Evolutionary conservation across 2,329 filamentous ascomycete species (phyloP), one percentile per base, ranked within the genome.

Genomic region (Endoconidiophora polonica): DNA sequence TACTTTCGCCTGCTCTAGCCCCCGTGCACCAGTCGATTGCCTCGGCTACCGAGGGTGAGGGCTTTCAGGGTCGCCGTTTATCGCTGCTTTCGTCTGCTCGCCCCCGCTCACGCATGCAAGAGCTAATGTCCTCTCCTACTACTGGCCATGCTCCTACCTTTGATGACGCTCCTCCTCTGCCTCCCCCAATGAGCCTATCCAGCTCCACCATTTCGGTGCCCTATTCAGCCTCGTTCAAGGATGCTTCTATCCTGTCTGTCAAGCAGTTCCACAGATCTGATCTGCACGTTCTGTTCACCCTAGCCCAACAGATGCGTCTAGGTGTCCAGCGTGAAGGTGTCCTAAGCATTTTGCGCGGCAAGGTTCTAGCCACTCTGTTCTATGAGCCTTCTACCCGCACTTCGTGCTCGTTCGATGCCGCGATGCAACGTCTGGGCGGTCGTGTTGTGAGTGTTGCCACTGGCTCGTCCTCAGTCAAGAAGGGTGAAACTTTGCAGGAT

Each of bases 371-470:
- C 67, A 91, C 86, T 2, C 79, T 98, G 69, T 98, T 98, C 75
- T 98, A 88, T 66, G 91, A 98, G 72, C 91, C 91, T 2, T 96
- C 90, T 0, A 98, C 91, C 2, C 78, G 91, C 49, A 98, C 91
- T 4, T 95, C 90, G 10, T 79, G 85, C 37, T 98, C 91, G 3
- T 98, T 98, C 59, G 91, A 98, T 62, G 85, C 90, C 51, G 91
- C 91, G 40, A 98, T 98, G 91, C 93, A 98, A 72, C 83, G 93
- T 48, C 81, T 98, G 4, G 91, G 91, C 57, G 91, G 91, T 44
- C 77, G 86, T 45, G 90, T 83, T 2, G 75, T 98, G 49, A 73
- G 81, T 48, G 81, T 96, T 60, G 73, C 86, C 39, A 93, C 90
- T 2, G 76, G 80, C 4, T 78, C 85, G 58, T 95, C 90, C 2